Base-by-base conservation (phyloP, 352 stramenopile genomes). In the Phytophthora ohioensis region DNA sequence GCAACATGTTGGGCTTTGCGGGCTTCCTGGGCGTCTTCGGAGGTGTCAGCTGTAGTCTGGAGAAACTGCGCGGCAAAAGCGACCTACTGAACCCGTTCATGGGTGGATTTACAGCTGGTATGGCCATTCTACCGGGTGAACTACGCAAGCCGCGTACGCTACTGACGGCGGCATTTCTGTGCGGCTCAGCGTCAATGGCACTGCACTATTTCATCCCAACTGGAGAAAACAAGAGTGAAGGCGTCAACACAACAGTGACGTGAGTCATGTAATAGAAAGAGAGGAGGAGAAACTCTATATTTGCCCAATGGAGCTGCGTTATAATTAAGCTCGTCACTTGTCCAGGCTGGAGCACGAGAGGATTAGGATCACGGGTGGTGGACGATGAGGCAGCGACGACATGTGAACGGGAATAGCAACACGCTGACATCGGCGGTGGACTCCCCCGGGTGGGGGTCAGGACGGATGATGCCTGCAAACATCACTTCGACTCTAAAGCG, bases 11-110 rank as follows among this genome's bases (percentile, higher is more conserved):
- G 48, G 72, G 81, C 30, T 95, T 95, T 63, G 84, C 83, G 9
- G 71, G 71, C 38, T 95, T 95, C 54, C 69, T 95, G 53, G 84
- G 84, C 27, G 81, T 93, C 42, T 95, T 91, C 65, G 81, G 80
- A 9, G 85, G 84, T 10, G 69, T 94, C 32, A 91, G 84, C 51
- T 95, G 88, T 74, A 79, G 69, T 47, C 57, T 92, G 54, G 85
- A 94, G 73, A 83, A 79, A 42, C 2, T 83, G 9, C 82, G 86
- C n/a, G 79, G 81, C 34, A 74, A 70, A 45, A 78, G 70, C 45
- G 88, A 95, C 64, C 32, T 85, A 6, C 46, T 91, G 2, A 95
- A 95, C 53, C 80, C 84, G 39, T 93, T 95, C 58, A 41, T 78
- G 6, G 86, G 88, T 17, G 86, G 86, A 1, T 92, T 91, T 58